A percentile compares a stretch with the other conserved stretches of the same genome.
Conservation (phyloP, 2,329 filamentous ascomycete genomes). For the Phaeomoniella chlamydospora region DNA sequence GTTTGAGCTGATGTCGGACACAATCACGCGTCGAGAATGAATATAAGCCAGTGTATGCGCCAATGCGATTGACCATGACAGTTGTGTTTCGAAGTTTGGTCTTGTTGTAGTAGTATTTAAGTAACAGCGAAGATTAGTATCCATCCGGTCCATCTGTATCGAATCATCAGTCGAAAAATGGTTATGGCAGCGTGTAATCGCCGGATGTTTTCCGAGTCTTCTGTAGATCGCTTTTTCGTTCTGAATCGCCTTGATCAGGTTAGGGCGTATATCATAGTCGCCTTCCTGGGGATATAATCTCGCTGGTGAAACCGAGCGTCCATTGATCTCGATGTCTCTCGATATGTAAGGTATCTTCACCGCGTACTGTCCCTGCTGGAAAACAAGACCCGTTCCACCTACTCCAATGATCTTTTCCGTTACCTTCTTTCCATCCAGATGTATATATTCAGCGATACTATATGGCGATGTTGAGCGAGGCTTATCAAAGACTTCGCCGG, state of each 20-base stretch:
- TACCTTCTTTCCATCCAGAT: constrained; percentile 5
- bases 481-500: too few relatives aligned
- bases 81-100: constrained; percentile 2
- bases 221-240: constrained; percentile 8
- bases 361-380: constrained; percentile 9
- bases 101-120: constrained; percentile 3
- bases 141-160: constrained; percentile 9
- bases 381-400: constrained; percentile 6
- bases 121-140: constrained; percentile 8
- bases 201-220: constrained; percentile 5
- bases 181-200: constrained; percentile 7
- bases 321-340: constrained; percentile 6
- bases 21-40: constrained; percentile 7
- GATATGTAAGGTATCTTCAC: constrained; percentile 9
- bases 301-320: constrained; percentile 5
- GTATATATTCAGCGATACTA: constrained; percentile 5
- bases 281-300: constrained; percentile 7
- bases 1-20: constrained; percentile 7
- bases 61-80: constrained; percentile 8
- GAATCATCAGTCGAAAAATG: constrained; percentile 2
- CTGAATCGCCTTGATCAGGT: constrained; percentile 6
- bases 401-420: constrained; percentile 4
- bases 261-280: constrained; percentile 7
- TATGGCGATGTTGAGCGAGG: too few relatives aligned
- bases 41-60: constrained; percentile 6